Percentiles rank a stretch among this genome's conserved stretches.
Conservation (phyloP, 176 grass and related monocot species). For the Carex kokanica region DNA sequence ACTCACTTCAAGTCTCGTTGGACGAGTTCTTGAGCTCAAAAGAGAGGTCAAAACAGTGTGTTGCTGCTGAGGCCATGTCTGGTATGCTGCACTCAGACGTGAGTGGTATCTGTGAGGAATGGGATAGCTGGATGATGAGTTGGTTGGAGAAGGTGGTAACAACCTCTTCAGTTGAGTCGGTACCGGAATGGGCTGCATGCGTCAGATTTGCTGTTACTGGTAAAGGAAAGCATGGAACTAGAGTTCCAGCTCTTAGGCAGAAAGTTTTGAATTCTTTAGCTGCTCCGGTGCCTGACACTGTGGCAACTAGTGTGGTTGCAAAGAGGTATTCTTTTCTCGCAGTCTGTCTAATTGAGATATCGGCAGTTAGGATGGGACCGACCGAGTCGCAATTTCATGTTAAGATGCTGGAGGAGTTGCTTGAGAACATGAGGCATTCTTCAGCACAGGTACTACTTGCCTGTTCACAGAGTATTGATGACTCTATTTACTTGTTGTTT, state of each 20-base stretch:
- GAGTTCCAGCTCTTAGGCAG: slow-evolving; percentile 67
- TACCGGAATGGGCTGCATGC: slow-evolving; percentile 95
- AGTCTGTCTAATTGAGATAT: slow-evolving; percentile 86
- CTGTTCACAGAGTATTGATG: background rate
- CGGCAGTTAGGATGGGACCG: slow-evolving; percentile 61
- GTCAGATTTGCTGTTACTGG: slow-evolving; percentile 90
- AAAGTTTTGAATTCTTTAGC: slow-evolving; percentile 77
- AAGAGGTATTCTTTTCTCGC: slow-evolving; percentile 96
- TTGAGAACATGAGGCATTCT: slow-evolving; percentile 83
- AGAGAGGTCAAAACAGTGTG: slow-evolving; percentile 96
- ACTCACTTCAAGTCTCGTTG: slow-evolving; percentile 48
- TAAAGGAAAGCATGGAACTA: slow-evolving; percentile 75
- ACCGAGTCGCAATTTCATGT: slow-evolving; percentile 62
- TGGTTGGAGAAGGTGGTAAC: slow-evolving; percentile 70
- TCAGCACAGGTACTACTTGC: slow-evolving; percentile 68
- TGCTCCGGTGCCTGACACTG: slow-evolving; percentile 48
- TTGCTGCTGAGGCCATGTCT: slow-evolving; percentile 91
- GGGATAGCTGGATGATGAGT: slow-evolving; percentile 64
- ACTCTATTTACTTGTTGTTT: background rate
- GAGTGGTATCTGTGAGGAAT: slow-evolving; percentile 46
- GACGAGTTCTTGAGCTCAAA: slow-evolving; percentile 79
- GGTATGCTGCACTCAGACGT: slow-evolving; percentile 91
- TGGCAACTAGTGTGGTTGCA: slow-evolving; percentile 67
- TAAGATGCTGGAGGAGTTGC: slow-evolving; percentile 74
- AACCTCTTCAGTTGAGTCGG: slow-evolving; percentile 80